Percentiles rank a stretch among this genome's conserved stretches.
Evolutionary conservation across 257 asterid genomes (phyloP).

Genomic region (Rauvolfia tetraphylla): DNA sequence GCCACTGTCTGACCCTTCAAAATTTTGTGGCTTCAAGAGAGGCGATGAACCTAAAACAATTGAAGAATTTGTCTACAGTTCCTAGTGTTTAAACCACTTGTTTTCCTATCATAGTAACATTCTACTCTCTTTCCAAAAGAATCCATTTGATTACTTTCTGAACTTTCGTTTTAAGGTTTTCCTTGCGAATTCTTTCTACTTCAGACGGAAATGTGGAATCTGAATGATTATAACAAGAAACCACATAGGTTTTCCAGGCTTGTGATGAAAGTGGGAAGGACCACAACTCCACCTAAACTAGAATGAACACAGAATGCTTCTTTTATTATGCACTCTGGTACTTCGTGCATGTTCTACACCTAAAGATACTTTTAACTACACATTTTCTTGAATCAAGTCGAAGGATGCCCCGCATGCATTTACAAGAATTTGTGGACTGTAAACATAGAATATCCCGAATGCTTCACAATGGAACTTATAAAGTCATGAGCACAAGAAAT

Average conservation of each 20-base stretch:
- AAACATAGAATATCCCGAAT: too few relatives aligned
- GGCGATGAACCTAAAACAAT: background rate
- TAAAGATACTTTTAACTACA: too few relatives aligned
- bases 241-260: background rate
- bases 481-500: too few relatives aligned
- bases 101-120: background rate
- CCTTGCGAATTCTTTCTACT: too few relatives aligned
- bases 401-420: too few relatives aligned
- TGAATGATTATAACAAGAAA: background rate
- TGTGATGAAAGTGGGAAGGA: constrained; percentile 6
- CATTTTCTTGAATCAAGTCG: too few relatives aligned
- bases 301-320: background rate
- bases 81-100: background rate
- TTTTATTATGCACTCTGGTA: background rate
- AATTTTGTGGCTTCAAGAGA: background rate
- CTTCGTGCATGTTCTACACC: background rate
- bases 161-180: too few relatives aligned
- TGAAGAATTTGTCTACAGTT: background rate
- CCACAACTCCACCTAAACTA: constrained; percentile 3
- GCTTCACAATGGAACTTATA: too few relatives aligned
- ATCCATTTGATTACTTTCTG: too few relatives aligned
- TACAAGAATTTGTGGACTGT: too few relatives aligned
- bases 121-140: too few relatives aligned
- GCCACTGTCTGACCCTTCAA: background rate
- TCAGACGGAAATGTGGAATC: background rate